A percentile compares a stretch with the other conserved stretches of the same genome.
Evolutionary conservation across 1,284 basidiomycete species (phyloP).

Genomic region (Marasmius fiardii): DNA sequence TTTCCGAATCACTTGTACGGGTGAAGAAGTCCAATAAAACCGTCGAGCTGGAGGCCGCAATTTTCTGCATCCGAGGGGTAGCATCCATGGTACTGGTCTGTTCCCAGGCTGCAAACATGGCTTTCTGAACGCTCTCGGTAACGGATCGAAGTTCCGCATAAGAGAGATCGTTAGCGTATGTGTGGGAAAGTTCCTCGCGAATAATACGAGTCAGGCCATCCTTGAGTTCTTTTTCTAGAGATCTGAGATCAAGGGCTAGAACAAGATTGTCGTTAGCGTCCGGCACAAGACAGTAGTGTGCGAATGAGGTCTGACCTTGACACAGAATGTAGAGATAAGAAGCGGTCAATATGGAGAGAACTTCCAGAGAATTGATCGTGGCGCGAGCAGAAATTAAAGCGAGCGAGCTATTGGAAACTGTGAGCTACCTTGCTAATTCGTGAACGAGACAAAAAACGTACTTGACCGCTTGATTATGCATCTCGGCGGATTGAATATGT

Average conservation of each 20-base stretch:
- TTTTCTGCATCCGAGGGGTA: conserved; percentile 58
- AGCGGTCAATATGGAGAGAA: conserved; percentile 68
- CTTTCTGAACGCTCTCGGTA: conserved; percentile 30
- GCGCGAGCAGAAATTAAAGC: conserved; percentile 79
- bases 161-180: conserved; percentile 54
- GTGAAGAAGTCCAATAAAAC: conserved; percentile 59
- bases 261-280: neutral
- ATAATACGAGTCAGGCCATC: conserved; percentile 45
- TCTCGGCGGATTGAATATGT: conserved; percentile 72
- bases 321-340: conserved; percentile 76
- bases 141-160: conserved; percentile 24
- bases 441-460: conserved; percentile 31
- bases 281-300: neutral
- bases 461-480: conserved; percentile 86
- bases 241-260: conserved; percentile 73
- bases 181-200: conserved; percentile 41
- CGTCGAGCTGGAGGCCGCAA: conserved; percentile 58
- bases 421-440: conserved; percentile 7
- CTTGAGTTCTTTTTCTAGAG: conserved; percentile 64
- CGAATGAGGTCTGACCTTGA: conserved; percentile 44
- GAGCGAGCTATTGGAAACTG: conserved; percentile 52
- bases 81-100: conserved; percentile 70
- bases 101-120: conserved; percentile 54
- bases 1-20: conserved; percentile 25
- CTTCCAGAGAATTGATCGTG: conserved; percentile 73